Evolutionary conservation across 2,329 filamentous ascomycete genomes (phyloP).

Genomic region (Fusarium virguliforme): DNA sequence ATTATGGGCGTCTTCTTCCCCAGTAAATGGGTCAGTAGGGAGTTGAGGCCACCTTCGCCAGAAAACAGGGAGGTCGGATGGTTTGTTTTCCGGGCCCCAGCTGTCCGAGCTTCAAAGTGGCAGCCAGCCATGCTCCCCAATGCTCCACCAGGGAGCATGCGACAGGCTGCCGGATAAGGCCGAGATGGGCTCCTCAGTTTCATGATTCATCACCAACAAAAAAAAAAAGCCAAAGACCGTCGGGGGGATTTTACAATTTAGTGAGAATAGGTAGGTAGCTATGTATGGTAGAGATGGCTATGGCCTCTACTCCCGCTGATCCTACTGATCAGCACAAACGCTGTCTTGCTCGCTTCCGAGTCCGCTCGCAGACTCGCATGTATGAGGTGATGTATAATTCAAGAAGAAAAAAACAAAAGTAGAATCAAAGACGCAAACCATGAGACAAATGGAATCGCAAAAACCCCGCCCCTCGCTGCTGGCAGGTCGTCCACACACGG

Average conservation of each 20-base stretch:
- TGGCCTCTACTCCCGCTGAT: conserved; percentile 51
- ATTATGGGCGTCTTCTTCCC: conserved; percentile 48
- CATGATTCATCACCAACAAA: conserved; percentile 22
- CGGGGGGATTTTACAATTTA: conserved; percentile 54
- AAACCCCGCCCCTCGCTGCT: conserved; percentile 36
- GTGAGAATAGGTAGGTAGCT: conserved; percentile 45
- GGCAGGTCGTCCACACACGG: conserved; percentile 42
- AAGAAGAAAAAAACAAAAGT: conserved; percentile 49
- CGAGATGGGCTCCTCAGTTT: conserved; percentile 9
- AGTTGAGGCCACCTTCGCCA: conserved; percentile 65
- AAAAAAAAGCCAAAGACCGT: neutral
- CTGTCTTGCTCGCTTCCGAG: conserved; percentile 51
- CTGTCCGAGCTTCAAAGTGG: conserved; percentile 19
- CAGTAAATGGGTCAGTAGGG: conserved; percentile 46
- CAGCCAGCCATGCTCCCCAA: conserved; percentile 6
- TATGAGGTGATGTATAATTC: conserved; percentile 56
- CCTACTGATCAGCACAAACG: conserved; percentile 53
- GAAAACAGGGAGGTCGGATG: conserved; percentile 53
- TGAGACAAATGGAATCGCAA: conserved; percentile 54
- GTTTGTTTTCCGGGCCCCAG: conserved; percentile 55
- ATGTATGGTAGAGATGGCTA: conserved; percentile 53
- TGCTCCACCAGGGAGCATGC: conserved; percentile 32
- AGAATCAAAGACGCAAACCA: conserved; percentile 49
- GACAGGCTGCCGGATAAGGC: conserved; percentile 27
- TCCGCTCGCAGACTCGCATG: conserved; percentile 55